Evolutionary conservation across 306 rosid species (phyloP), one percentile per base, ranked within the genome.

Genomic region (Vicia villosa): DNA sequence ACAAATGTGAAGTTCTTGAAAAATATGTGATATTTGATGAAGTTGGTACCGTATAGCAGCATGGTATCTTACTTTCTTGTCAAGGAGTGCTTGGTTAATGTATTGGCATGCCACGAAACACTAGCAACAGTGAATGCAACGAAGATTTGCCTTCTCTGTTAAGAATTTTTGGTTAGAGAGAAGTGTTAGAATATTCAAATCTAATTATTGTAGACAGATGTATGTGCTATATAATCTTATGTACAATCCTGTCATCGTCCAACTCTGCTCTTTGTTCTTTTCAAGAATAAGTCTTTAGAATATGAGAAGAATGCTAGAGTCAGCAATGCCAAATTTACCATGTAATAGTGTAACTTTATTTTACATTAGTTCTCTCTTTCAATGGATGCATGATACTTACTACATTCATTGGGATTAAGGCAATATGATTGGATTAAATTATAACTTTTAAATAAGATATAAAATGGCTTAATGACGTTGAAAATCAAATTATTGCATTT

Each of bases 111-210:
- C 73, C 41, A 58, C 74, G 55, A 64, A 55, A 63, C 72, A 43
- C 64, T 36, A 49, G 55, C 72, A 74, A 30, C 63, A 37, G 63
- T 55, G 67, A 69, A 28, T 51, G 72, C 60, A 51, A 52, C 61
- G 72, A 79, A 63, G 73, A 43, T 54, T 74, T 69, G 65, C 77
- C 64, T 74, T 56, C 69, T 69, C 59, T 69, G 74, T 57, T 28
- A 22, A 72, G 45, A 61, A 59, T 50, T 68, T 73, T 68, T 79
- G 49, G 45, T 68, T 79, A 21, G 72, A 54, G 26, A 58, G 73
- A 72, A 73, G 34, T 68, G 17, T 61, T 62, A 22, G 62, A 61
- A 50, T 42, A 41, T 60, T 60, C 61, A 40, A 20, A 67, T 28
- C 20, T 58, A 28, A 41, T 41, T 52, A 58, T 32, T 17, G 19